Percentiles rank a stretch among this genome's conserved stretches.
These are phyloP conservation scores for Orychophragmus violaceus DNA, from an alignment of 345 rosid genomes.

Conservation along the genomic window DNA sequence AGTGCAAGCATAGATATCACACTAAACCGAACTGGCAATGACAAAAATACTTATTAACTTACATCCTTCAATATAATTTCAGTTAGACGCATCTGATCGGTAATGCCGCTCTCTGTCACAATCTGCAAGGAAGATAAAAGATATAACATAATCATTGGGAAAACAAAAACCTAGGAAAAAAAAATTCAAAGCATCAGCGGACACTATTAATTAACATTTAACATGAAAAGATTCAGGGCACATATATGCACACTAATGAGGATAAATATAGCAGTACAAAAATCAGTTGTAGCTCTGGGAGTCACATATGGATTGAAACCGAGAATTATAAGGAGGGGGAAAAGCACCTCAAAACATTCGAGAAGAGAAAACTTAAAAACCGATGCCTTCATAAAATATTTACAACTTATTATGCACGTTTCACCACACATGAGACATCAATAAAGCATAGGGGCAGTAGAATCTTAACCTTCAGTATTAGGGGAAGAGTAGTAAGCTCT, in stretches of 20 bases:
- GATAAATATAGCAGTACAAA: conserved; percentile 5
- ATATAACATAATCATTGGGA: conserved; percentile 40
- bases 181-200: not conserved
- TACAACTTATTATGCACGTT: not conserved
- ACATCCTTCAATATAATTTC: conserved; percentile 83
- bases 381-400: not conserved
- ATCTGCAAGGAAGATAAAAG: conserved; percentile 31
- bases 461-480: conserved; percentile 86
- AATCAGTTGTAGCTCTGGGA: not conserved
- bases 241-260: not conserved
- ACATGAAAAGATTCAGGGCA: not conserved
- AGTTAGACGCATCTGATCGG: conserved; percentile 79
- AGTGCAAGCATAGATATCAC: not conserved
- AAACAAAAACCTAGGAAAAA: conserved; percentile 34
- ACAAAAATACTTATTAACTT: conserved; percentile 28
- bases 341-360: not conserved
- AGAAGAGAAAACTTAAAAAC: not conserved
- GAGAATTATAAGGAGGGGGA: not conserved
- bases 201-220: not conserved
- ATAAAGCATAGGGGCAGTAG: conserved; percentile 7
- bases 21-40: not conserved
- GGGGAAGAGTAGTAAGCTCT: conserved; percentile 87
- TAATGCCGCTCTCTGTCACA: conserved; percentile 77
- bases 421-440: conserved; percentile 2
- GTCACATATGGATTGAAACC: conserved; percentile 2